phyloP scores from a whole-genome alignment of 345 rosid genomes.

The Salix suchowensis region DNA sequence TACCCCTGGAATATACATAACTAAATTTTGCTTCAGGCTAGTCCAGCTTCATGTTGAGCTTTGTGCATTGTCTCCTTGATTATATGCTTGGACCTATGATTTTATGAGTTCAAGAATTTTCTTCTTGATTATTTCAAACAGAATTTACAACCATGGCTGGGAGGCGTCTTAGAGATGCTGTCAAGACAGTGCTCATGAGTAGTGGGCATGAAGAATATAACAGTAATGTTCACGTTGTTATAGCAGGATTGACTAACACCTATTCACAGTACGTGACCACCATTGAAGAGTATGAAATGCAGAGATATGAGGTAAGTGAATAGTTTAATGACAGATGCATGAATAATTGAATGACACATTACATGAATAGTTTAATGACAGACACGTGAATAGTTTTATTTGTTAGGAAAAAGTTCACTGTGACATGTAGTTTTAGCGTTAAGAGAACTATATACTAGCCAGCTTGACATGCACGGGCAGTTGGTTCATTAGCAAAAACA shows the following conservation, averaged over 20 bases:
- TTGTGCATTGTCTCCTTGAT: not conserved
- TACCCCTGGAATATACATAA: not conserved
- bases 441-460: not conserved
- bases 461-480: not conserved
- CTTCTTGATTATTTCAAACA: conserved; percentile 27
- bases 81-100: not conserved
- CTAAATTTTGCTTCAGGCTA: not conserved
- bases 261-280: conserved; percentile 94
- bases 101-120: conserved; percentile 1
- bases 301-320: conserved; percentile 85
- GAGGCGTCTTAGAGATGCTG: conserved; percentile 97
- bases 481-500: not conserved
- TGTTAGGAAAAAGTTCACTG: not conserved
- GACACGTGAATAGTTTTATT: not conserved
- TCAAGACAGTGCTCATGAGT: conserved; percentile 58
- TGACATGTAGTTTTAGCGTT: not conserved
- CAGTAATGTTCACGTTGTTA: conserved; percentile 59
- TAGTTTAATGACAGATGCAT: not conserved
- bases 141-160: conserved; percentile 99
- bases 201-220: conserved; percentile 37
- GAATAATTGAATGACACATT: not conserved
- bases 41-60: not conserved
- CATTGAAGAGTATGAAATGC: conserved; percentile 84
- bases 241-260: conserved; percentile 91
- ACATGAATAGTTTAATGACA: not conserved